phyloP scores from a whole-genome alignment of 257 asterid species.

The Solanum boliviense region DNA sequence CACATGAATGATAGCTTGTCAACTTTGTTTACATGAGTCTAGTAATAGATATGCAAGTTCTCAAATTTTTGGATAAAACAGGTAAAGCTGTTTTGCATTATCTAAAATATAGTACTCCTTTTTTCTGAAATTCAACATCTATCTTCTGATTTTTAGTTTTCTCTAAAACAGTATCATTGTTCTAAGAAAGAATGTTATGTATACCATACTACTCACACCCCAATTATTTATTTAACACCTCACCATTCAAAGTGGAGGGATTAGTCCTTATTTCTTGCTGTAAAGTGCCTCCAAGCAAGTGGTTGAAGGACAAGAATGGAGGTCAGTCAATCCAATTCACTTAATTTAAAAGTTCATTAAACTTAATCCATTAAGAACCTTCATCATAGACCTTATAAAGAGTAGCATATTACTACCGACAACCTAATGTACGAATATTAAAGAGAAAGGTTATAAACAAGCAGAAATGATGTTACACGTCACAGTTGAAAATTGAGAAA shows the following conservation, averaged over 20 bases:
- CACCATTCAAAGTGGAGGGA: not conserved
- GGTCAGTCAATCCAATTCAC: not conserved
- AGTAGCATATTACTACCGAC: not conserved
- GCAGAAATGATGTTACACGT: not conserved
- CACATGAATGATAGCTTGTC: not conserved
- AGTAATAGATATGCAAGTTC: not conserved
- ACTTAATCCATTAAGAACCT: not conserved
- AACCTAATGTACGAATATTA: not conserved
- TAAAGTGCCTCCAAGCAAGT: not conserved
- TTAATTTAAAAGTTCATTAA: not conserved
- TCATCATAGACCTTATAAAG: not conserved
- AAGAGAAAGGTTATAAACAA: not conserved
- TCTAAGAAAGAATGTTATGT: not conserved
- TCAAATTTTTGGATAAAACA: not conserved
- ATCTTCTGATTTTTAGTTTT: not conserved
- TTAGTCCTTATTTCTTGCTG: not conserved
- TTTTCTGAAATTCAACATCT: not conserved
- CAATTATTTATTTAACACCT: not conserved
- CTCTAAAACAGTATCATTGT: not conserved
- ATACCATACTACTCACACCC: not conserved
- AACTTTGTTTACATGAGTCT: not conserved
- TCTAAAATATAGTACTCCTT: not conserved
- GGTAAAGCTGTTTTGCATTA: not conserved
- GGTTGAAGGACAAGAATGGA: not conserved
- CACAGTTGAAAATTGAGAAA: not conserved